These are phyloP conservation scores for Diospyros lotus DNA, from an alignment of 148 eudicot species.

Conservation along the genomic window DNA sequence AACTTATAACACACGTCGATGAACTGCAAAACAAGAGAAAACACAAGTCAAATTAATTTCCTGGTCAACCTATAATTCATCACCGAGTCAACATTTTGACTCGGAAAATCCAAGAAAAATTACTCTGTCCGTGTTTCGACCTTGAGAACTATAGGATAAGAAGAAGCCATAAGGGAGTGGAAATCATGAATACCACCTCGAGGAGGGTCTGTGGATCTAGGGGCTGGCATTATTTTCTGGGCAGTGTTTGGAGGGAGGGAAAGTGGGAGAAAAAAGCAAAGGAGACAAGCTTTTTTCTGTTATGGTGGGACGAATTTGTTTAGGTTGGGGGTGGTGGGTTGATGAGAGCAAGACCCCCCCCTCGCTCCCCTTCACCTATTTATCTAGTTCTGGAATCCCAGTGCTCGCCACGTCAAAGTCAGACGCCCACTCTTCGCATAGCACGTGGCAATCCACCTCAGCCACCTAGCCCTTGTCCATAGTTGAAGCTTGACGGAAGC, in stretches of 20 bases:
- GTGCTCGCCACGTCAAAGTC: constrained; percentile 37
- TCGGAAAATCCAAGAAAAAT: too few relatives aligned
- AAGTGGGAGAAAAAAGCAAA: constrained; percentile 4
- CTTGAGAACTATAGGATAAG: constrained; percentile 64
- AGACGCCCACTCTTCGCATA: constrained; percentile 12
- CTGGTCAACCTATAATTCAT: constrained; percentile 6
- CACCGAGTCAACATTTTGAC: too few relatives aligned
- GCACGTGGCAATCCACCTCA: constrained; percentile 31
- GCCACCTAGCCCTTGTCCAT: constrained; percentile 18
- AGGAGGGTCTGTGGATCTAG: background rate
- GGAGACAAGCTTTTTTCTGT: background rate
- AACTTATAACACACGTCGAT: constrained; percentile 62
- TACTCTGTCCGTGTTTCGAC: constrained; percentile 20
- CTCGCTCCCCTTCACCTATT: constrained; percentile 17
- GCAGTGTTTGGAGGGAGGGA: background rate
- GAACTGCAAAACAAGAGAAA: constrained; percentile 44
- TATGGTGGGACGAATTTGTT: background rate
- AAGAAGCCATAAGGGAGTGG: constrained; percentile 33
- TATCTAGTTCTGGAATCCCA: constrained; percentile 22
- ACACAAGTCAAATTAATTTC: background rate
- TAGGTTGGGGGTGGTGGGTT: background rate
- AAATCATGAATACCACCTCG: background rate
- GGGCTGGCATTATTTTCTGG: constrained; percentile 11
- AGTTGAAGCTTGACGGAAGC: too few relatives aligned
- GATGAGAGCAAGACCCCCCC: constrained; percentile 6